These are phyloP conservation scores for Magnusiomyces tetraspermus DNA, from an alignment of 1,139 yeast genomes.

Conservation along the genomic window DNA sequence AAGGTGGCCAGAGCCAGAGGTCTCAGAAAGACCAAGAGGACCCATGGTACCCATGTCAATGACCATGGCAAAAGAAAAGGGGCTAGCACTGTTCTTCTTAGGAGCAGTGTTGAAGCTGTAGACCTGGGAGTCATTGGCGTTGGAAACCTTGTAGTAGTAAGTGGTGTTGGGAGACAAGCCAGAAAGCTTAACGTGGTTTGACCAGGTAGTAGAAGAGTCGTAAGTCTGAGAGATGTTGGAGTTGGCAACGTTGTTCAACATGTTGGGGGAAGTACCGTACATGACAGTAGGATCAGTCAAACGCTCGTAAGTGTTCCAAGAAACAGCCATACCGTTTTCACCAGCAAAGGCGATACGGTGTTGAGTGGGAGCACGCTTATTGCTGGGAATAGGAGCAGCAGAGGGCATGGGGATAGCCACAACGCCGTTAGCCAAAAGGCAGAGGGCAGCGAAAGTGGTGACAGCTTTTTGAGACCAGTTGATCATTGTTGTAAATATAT, in stretches of 20 bases:
- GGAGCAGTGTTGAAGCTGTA: conserved; percentile 23
- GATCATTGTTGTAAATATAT: neutral
- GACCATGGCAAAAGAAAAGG: conserved; percentile 23
- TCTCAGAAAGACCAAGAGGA: conserved; percentile 20
- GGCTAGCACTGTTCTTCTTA: conserved; percentile 14
- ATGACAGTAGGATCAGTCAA: conserved; percentile 21
- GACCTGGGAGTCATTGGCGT: neutral
- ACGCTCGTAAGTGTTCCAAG: conserved; percentile 25
- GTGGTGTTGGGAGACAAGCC: conserved; percentile 24
- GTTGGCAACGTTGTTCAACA: conserved; percentile 16
- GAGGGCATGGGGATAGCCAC: conserved; percentile 2
- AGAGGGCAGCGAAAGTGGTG: neutral
- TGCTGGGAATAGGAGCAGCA: conserved; percentile 4
- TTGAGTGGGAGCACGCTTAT: conserved; percentile 16
- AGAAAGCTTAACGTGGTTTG: conserved; percentile 26
- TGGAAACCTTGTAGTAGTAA: conserved; percentile 24
- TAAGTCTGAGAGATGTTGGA: conserved; percentile 23
- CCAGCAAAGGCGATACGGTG: conserved; percentile 26
- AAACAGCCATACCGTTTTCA: conserved; percentile 22
- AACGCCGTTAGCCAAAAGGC: neutral
- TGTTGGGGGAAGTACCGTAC: conserved; percentile 21
- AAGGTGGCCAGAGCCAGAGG: conserved; percentile 15
- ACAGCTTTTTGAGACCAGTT: neutral
- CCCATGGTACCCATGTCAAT: conserved; percentile 27
- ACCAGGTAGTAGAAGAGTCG: conserved; percentile 23